These are phyloP conservation scores for Boechera stricta DNA, from an alignment of 345 rosid genomes.

Conservation along the genomic window DNA sequence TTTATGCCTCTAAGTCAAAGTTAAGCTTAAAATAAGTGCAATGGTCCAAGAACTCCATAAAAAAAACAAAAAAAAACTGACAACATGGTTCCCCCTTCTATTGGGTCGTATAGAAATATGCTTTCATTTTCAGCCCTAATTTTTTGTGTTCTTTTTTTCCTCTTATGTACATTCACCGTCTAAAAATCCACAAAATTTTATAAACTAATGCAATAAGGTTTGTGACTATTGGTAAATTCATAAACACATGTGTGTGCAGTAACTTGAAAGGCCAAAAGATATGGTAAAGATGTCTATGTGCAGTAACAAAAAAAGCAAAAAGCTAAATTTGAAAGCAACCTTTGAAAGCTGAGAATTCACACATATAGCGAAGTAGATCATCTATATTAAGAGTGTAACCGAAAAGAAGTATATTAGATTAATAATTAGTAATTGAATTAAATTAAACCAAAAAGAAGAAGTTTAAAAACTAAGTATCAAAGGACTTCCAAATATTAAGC, in stretches of 20 bases:
- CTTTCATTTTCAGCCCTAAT: background rate
- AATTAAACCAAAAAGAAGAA: background rate
- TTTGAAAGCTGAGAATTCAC: slow-evolving; percentile 7
- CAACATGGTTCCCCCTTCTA: background rate
- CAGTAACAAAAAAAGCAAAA: background rate
- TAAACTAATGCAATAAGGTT: background rate
- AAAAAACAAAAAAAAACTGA: background rate
- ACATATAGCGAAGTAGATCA: slow-evolving; percentile 4
- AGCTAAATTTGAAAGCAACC: slow-evolving; percentile 4
- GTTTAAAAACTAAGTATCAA: background rate
- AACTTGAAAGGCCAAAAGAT: background rate
- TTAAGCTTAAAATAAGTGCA: slow-evolving; percentile 17
- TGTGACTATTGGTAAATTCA: background rate
- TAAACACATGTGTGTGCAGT: slow-evolving; percentile 18
- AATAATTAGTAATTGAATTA: background rate
- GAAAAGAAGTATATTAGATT: background rate
- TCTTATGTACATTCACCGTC: background rate
- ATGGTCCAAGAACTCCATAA: slow-evolving; percentile 24
- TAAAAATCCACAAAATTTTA: background rate
- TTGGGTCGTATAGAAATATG: background rate
- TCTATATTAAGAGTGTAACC: background rate
- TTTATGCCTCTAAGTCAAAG: background rate
- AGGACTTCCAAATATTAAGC: background rate
- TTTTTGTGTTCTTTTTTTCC: background rate
- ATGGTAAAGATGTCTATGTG: slow-evolving; percentile 1